phyloP scores from a whole-genome alignment of 2,329 filamentous ascomycete species.

The Xylaria sp. region DNA sequence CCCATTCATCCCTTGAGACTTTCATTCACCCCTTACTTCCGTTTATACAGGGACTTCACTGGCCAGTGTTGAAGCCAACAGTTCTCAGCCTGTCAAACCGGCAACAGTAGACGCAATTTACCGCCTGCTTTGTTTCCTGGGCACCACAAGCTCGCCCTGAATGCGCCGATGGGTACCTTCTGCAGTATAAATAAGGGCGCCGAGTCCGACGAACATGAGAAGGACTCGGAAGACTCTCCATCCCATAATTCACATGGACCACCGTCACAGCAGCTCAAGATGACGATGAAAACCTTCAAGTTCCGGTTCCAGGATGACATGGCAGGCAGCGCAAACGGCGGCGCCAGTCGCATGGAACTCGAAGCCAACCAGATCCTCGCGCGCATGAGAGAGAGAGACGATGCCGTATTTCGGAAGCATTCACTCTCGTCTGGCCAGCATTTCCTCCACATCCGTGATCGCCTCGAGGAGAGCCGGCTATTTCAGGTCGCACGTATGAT shows the following conservation, averaged over 20 bases:
- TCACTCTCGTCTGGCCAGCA: conserved; percentile 60
- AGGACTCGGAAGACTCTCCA: conserved; percentile 33
- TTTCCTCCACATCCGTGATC: conserved; percentile 65
- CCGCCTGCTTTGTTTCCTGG: conserved; percentile 13
- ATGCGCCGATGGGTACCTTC: conserved; percentile 45
- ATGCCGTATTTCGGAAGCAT: conserved; percentile 30
- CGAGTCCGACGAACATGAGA: conserved; percentile 43
- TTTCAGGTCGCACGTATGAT: conserved; percentile 66
- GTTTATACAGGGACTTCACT: not conserved
- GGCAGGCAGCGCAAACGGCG: conserved; percentile 33
- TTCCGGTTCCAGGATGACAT: conserved; percentile 41
- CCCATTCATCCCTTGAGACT: not conserved
- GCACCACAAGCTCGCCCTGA: conserved; percentile 10
- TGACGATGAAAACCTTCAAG: conserved; percentile 30
- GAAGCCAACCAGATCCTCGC: conserved; percentile 26
- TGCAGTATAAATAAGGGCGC: conserved; percentile 45
- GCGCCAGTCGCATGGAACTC: conserved; percentile 4
- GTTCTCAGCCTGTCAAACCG: not conserved
- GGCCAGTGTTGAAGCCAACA: not conserved
- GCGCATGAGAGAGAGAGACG: conserved; percentile 38
- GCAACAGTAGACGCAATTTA: too few species aligned
- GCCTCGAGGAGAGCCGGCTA: conserved; percentile 67
- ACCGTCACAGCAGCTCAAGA: conserved; percentile 35
- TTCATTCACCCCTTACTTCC: not conserved
- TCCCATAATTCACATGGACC: conserved; percentile 27